Conservation (phyloP, 768 basidiomycete species). For the Trametes cingulata region DNA sequence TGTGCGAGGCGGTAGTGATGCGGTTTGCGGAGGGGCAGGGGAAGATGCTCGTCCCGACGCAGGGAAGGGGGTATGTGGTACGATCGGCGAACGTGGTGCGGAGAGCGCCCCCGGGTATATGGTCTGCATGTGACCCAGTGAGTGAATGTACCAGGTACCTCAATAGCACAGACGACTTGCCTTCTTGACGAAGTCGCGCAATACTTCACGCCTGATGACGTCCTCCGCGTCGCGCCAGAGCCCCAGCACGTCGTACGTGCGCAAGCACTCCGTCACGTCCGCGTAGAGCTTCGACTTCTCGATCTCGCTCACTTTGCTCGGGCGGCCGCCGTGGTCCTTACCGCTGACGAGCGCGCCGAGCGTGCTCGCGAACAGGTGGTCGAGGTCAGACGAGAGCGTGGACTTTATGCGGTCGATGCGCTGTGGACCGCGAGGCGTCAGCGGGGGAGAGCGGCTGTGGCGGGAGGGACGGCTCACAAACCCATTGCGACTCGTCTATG, state of each 20-base stretch:
- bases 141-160: neutral
- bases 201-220: constrained; percentile 69
- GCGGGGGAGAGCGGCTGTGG: constrained; percentile 8
- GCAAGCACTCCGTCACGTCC: constrained; percentile 77
- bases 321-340: constrained; percentile 35
- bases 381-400: constrained; percentile 83
- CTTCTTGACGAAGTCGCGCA: constrained; percentile 76
- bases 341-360: constrained; percentile 52
- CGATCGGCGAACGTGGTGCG: constrained; percentile 69
- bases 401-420: constrained; percentile 82
- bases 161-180: constrained; percentile 36
- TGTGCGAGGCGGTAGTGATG: constrained; percentile 54
- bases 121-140: constrained; percentile 40
- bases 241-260: constrained; percentile 76
- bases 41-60: constrained; percentile 10
- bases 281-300: constrained; percentile 63
- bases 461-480: constrained; percentile 40
- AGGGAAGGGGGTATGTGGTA: constrained; percentile 72
- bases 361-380: constrained; percentile 73
- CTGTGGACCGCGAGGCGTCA: constrained; percentile 38
- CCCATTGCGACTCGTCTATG: constrained; percentile 84
- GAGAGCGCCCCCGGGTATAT: constrained; percentile 70
- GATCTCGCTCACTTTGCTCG: constrained; percentile 54
- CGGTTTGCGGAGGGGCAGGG: constrained; percentile 38
- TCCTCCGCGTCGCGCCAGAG: constrained; percentile 91